A percentile compares a stretch with the other conserved stretches of the same genome.
Evolutionary conservation across 345 rosid species (phyloP).

Genomic region (Rhizophora mangle): DNA sequence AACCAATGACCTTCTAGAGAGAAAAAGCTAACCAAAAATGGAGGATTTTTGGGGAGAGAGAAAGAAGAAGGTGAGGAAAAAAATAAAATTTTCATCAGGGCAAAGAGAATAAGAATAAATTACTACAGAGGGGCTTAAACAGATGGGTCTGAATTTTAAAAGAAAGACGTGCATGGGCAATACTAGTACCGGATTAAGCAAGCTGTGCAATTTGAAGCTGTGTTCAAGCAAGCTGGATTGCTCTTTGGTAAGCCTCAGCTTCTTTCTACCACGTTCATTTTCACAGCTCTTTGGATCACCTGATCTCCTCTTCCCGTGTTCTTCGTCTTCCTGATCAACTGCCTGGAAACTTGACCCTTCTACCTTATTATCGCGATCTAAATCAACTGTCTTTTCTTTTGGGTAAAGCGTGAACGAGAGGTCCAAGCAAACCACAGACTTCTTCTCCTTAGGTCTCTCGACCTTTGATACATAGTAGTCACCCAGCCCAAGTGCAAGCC

Average conservation of each 20-base stretch:
- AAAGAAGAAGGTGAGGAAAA: background rate
- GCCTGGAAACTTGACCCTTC: constrained; percentile 34
- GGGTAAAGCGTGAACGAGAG: constrained; percentile 27
- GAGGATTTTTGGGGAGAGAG: too few species aligned
- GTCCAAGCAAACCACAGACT: constrained; percentile 17
- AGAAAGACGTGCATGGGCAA: too few species aligned
- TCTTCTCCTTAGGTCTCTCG: background rate
- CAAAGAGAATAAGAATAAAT: too few species aligned
- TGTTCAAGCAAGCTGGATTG: constrained; percentile 43
- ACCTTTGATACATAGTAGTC: background rate
- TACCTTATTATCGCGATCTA: constrained; percentile 39
- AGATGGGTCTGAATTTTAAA: too few species aligned
- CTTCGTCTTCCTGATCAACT: constrained; percentile 37
- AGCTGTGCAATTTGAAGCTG: constrained; percentile 36
- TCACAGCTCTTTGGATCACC: background rate
- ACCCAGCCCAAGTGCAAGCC: constrained; percentile 25
- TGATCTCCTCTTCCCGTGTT: background rate
- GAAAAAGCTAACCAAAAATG: too few species aligned
- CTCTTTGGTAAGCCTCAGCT: constrained; percentile 41
- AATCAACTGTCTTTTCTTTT: constrained; percentile 24
- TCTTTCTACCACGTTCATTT: constrained; percentile 39
- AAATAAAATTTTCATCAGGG: background rate
- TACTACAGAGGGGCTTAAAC: too few species aligned
- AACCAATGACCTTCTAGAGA: too few species aligned
- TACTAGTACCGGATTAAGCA: constrained; percentile 38